These are phyloP conservation scores for Rossbeevera mucosa DNA, from an alignment of 768 basidiomycete genomes.

Conservation along the genomic window DNA sequence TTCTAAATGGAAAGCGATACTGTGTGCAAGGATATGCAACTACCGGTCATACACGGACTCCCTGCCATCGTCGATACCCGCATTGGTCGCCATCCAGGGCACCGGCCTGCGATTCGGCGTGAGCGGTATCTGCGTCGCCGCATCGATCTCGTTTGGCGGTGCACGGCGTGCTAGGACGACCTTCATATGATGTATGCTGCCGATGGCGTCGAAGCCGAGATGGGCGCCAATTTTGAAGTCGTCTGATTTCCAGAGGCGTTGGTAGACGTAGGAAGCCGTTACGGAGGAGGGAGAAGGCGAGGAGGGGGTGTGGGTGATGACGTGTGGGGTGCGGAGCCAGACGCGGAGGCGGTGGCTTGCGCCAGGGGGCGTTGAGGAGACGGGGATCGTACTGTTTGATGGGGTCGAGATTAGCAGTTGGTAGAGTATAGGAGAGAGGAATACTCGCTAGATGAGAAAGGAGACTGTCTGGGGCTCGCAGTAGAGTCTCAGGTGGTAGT, in stretches of 20 bases:
- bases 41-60: conserved; percentile 16
- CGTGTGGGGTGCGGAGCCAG: conserved; percentile 50
- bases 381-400: conserved; percentile 47
- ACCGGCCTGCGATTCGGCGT: conserved; percentile 1
- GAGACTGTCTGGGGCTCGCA: conserved; percentile 49
- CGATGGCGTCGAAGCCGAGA: conserved; percentile 51
- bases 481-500: conserved; percentile 48
- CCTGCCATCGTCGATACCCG: neutral
- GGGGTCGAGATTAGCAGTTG: neutral
- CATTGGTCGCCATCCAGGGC: conserved; percentile 9
- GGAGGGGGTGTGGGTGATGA: conserved; percentile 15
- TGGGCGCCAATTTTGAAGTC: conserved; percentile 54
- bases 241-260: conserved; percentile 64
- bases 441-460: conserved; percentile 59
- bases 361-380: conserved; percentile 48
- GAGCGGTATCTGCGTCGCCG: neutral
- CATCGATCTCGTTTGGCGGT: neutral
- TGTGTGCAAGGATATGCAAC: neutral
- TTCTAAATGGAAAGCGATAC: neutral
- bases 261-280: conserved; percentile 52
- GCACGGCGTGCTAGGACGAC: conserved; percentile 42
- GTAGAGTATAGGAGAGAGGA: neutral
- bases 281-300: conserved; percentile 30
- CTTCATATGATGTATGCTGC: conserved; percentile 28
- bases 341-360: conserved; percentile 61